Evolutionary conservation across 164 flowering plant species (phyloP).

Genomic region (Vitis amurensis): DNA sequence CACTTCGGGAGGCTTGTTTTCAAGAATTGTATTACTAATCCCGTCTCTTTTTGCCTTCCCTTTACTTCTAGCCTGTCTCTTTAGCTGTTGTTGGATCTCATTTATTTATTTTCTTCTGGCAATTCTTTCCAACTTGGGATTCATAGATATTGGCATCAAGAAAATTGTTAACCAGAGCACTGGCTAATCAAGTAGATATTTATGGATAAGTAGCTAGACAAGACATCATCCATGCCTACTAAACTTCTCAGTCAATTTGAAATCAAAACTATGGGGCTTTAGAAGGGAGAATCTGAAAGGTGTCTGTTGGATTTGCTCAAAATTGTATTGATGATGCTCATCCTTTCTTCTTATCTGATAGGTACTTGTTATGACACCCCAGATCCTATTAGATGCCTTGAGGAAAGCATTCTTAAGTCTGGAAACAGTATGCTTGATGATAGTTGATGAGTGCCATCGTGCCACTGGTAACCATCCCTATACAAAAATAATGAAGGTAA

Average conservation of each 20-base stretch:
- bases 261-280: not conserved
- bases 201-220: not conserved
- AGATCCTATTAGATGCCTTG: conserved; percentile 74
- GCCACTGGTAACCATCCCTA: conserved; percentile 84
- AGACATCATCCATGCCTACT: not conserved
- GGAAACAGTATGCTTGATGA: conserved; percentile 50
- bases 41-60: no score
- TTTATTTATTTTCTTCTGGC: no score
- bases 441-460: conserved; percentile 86
- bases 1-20: no score
- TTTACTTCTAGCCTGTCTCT: no score
- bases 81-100: no score
- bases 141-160: no score
- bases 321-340: no score
- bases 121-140: no score
- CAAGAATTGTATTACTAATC: no score
- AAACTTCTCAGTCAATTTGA: not conserved
- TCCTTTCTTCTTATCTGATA: conserved; percentile 22
- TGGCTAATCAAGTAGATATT: not conserved
- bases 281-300: not conserved
- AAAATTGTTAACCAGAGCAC: not conserved
- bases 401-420: conserved; percentile 71
- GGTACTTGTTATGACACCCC: conserved; percentile 96
- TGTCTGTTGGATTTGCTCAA: not conserved
- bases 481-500: conserved; percentile 85